Evolutionary conservation across 2,329 filamentous ascomycete genomes (phyloP).

Genomic region (Aspergillus alliaceus): DNA sequence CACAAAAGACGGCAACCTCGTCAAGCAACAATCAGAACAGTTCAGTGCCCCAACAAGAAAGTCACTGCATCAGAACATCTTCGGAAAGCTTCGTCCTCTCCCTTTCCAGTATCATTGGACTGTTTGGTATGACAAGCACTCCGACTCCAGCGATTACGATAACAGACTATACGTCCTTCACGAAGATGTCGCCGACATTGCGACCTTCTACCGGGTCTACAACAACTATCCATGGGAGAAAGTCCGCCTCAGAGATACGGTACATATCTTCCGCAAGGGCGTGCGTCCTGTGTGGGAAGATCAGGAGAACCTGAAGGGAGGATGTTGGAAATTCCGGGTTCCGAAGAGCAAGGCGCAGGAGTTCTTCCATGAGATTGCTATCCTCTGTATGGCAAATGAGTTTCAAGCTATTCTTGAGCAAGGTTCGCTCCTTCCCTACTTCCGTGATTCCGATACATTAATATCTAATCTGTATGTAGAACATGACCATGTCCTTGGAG

Average conservation of each 20-base stretch:
- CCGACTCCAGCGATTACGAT: conserved; percentile 29
- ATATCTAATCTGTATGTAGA: conserved; percentile 46
- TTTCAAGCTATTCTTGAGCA: conserved; percentile 69
- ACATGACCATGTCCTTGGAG: conserved; percentile 82
- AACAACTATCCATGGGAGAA: conserved; percentile 77
- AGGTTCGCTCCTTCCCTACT: conserved; percentile 34
- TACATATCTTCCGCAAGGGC: conserved; percentile 77
- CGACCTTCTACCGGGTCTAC: conserved; percentile 72
- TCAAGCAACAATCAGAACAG: neutral
- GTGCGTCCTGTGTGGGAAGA: conserved; percentile 82
- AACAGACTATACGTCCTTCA: conserved; percentile 39
- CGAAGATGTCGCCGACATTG: conserved; percentile 44
- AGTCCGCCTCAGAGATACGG: conserved; percentile 73
- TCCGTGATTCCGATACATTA: neutral
- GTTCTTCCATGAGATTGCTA: conserved; percentile 39
- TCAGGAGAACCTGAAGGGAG: conserved; percentile 78
- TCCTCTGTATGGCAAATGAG: conserved; percentile 39
- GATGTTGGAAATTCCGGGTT: conserved; percentile 90
- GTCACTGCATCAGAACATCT: conserved; percentile 44
- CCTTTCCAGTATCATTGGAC: conserved; percentile 50
- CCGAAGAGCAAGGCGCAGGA: conserved; percentile 68
- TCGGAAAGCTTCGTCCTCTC: conserved; percentile 46
- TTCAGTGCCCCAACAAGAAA: conserved; percentile 27
- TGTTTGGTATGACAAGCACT: conserved; percentile 49
- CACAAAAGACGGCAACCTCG: conserved; percentile 2